Evolutionary conservation across 2,329 filamentous ascomycete genomes (phyloP), one percentile per base, ranked within the genome.

Genomic region (Scytalidium lignicola): DNA sequence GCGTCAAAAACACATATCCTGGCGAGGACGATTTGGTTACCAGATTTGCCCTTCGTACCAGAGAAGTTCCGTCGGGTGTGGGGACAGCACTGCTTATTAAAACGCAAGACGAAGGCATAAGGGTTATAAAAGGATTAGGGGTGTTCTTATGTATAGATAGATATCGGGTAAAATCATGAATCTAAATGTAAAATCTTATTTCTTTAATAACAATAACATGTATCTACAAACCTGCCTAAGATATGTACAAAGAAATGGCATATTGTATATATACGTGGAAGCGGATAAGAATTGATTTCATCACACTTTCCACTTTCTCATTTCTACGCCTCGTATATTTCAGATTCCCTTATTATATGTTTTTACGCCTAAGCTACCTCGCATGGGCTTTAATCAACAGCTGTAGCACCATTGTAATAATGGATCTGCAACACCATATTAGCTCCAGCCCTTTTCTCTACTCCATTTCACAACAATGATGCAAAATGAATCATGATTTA

Each of bases 11-110:
- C 92, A 0, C 77, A 83, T 41, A 68, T 88, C 10, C 55, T 96
- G 4, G 86, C 86, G 2, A 80, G 93, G 52, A 78, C 88, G 8
- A 69, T 96, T 43, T 97, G 90, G 88, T 65, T 96, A 29, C 93
- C 93, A 2, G 78, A 90, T 56, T 69, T 82, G 53, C 70, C 76
- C 0, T 69, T 89, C 37, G 71, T 96, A 13, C 90, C 91, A 0
- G 75, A 82, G 40, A 76, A 75, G 51, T 84, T 82, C 55, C 80
- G 76, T 58, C 80, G 92, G 50, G 83, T 82, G 67, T 97, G 91
- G 90, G 93, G 90, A 17, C 76, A 82, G 47, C 95, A 97, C 67
- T 99, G 93, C 66, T 73, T 99, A 46, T 69, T 97, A 55, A 79
- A 79, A 61, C 79, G 81, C 56, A 81, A 72, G 60, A 46, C 43